Percentiles rank a stretch among this genome's conserved stretches.
These are phyloP conservation scores for Diversispora epigaea DNA, from an alignment of 192 early-diverging fungal species.

Conservation along the genomic window DNA sequence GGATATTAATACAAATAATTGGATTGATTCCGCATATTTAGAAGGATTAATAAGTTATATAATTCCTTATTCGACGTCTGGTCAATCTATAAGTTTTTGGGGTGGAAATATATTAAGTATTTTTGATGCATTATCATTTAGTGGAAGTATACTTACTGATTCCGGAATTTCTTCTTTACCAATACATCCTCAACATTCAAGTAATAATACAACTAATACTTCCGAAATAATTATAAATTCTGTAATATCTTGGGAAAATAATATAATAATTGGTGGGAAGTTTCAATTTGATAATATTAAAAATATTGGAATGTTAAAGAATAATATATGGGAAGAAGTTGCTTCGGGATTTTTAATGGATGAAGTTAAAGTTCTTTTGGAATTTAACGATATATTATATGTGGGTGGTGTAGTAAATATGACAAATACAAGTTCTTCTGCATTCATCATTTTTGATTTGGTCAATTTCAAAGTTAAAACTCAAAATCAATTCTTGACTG, in stretches of 20 bases:
- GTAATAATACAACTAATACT: background rate
- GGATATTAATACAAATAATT: background rate
- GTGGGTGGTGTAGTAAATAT: conserved; percentile 54
- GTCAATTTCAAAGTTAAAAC: conserved; percentile 30
- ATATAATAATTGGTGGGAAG: conserved; percentile 54
- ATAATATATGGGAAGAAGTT: conserved; percentile 47
- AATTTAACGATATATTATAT: conserved; percentile 54
- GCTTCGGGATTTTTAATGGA: conserved; percentile 38
- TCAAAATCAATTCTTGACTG: conserved; percentile 28
- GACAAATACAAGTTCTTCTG: conserved; percentile 38
- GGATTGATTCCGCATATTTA: background rate
- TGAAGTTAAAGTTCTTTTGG: conserved; percentile 49
- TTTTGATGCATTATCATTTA: background rate
- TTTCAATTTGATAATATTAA: conserved; percentile 50
- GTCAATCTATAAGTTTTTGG: background rate
- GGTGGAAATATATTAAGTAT: background rate
- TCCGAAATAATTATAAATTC: conserved; percentile 44
- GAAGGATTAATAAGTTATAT: conserved; percentile 2
- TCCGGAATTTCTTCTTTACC: conserved; percentile 19
- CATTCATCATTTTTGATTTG: conserved; percentile 54
- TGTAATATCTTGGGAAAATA: conserved; percentile 42
- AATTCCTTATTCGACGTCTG: background rate
- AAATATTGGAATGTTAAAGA: conserved; percentile 44
- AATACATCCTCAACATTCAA: background rate
- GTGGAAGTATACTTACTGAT: conserved; percentile 31